Evolutionary conservation across 2,329 filamentous ascomycete genomes (phyloP).

Genomic region (Botrytis fragariae): DNA sequence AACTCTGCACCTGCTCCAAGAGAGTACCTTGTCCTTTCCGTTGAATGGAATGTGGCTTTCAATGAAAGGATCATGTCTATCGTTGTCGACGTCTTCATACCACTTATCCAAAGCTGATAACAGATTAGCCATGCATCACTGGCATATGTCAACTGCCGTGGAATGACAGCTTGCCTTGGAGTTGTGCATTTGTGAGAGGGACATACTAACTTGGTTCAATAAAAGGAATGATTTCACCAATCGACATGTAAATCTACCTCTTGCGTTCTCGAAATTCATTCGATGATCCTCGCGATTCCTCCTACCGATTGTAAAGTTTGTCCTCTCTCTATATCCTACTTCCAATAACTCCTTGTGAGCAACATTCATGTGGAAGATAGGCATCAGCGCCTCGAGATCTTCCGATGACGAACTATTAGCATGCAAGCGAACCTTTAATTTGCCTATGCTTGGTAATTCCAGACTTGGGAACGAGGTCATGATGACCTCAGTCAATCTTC

Average conservation of each 20-base stretch:
- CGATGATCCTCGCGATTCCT: no score
- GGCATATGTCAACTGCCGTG: background rate
- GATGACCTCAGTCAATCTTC: background rate
- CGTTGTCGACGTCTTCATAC: no score
- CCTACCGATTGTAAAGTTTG: background rate
- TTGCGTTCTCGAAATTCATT: background rate
- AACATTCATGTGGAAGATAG: background rate
- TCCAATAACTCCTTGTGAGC: background rate
- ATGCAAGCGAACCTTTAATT: background rate
- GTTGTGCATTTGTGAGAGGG: background rate
- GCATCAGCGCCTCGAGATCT: background rate
- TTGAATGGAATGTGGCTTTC: background rate
- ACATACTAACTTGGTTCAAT: background rate
- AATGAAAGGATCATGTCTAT: background rate
- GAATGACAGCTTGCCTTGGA: background rate
- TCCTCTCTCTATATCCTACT: background rate
- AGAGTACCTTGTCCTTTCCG: background rate
- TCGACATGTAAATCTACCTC: background rate
- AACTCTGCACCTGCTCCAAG: background rate
- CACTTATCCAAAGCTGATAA: background rate
- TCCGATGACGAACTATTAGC: background rate
- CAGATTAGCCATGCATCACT: background rate
- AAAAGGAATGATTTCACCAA: background rate
- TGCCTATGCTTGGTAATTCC: background rate
- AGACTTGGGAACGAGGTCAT: background rate